Evolutionary conservation across 23 red algal genomes (phyloP), one percentile per base, ranked within the genome.

Genomic region (Gracilaria vermiculophylla): DNA sequence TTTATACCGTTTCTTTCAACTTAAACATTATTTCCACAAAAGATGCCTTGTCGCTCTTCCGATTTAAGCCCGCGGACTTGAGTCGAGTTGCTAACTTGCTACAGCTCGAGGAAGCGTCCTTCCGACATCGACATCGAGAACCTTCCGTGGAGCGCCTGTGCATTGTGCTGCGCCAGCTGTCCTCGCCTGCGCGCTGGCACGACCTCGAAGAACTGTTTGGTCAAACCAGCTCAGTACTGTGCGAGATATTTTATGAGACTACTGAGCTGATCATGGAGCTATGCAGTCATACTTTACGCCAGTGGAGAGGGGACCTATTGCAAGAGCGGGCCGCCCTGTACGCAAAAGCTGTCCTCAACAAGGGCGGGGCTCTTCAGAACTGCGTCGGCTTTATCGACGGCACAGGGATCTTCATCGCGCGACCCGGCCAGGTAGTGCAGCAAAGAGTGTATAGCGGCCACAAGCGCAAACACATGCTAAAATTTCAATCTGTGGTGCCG

Each of bases 341-440:
- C 58, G 58, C 66, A 0, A 45, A 52, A 53, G 17, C 58, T 14
- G 5, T 81, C 19, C 16, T 34, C 5, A 60, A 29, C n/a, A 19
- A 6, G 7, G 55, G 43, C 0, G 81, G 60, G 15, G 60, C 81
- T 14, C 42, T 85, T 24, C 33, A 85, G 0, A 85, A 40, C 5
- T 85, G 81, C 33, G 61, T 85, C 55, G 58, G 81, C 14, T 85
- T 85, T 40, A 85, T 85, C 43, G 60, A 54, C 55, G 57, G 81
- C 12, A 85, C 81, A 21, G 55, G 45, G 15, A 52, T 85, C 24
- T 53, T 28, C 42, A 74, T 70, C 24, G 66, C 58, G 24, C 0
- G 58, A n/a, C 56, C 81, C 9, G 29, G 37, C 15, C 0, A 60
- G 12, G n/a, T 6, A 40, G 37, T 25, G 0, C 56, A 85, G 52